phyloP scores from a whole-genome alignment of 306 rosid genomes.

The Mucuna pruriens region DNA sequence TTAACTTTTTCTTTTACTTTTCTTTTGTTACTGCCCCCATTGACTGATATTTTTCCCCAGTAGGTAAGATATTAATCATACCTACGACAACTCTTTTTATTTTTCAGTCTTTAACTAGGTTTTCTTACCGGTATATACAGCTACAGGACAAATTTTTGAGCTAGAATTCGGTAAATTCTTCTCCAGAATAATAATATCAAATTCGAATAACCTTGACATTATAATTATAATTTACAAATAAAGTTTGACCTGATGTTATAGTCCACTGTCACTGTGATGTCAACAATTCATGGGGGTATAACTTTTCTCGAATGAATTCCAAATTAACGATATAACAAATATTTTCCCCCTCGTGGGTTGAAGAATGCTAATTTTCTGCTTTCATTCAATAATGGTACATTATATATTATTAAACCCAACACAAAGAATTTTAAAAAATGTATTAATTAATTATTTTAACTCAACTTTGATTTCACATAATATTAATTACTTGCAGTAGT shows the following conservation, averaged over 20 bases:
- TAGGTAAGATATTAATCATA: background rate
- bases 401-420: background rate
- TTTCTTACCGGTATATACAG: background rate
- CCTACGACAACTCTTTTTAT: background rate
- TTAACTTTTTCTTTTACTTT: background rate
- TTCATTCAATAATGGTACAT: background rate
- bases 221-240: background rate
- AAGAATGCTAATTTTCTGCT: background rate
- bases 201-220: background rate
- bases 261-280: background rate
- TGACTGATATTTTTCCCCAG: background rate
- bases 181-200: background rate
- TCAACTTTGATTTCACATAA: constrained; percentile 4
- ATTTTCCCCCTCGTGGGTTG: background rate
- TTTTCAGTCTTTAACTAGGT: background rate
- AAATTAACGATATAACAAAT: background rate
- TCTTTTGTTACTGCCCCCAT: background rate
- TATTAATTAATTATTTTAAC: background rate
- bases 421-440: background rate
- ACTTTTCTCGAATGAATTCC: background rate
- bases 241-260: background rate
- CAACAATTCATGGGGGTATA: background rate
- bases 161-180: background rate
- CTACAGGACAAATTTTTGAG: background rate
- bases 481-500: background rate